These are phyloP conservation scores for Penstemon davidsonii DNA, from an alignment of 257 asterid species.

Conservation along the genomic window DNA sequence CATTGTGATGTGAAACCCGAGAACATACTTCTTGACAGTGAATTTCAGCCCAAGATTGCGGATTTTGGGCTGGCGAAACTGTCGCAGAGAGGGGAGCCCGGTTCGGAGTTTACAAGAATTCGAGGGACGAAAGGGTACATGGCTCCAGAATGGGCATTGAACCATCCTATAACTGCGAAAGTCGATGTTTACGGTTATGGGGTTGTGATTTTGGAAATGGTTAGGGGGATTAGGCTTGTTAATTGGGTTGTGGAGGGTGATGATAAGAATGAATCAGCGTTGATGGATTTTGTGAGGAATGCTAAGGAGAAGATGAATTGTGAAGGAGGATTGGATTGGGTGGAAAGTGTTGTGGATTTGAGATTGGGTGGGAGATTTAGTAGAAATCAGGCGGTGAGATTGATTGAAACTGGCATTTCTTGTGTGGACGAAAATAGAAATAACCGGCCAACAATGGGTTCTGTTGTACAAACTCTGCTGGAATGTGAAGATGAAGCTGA, in stretches of 20 bases:
- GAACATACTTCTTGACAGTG: constrained; percentile 54
- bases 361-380: constrained; percentile 54
- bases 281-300: constrained; percentile 33
- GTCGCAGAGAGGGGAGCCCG: constrained; percentile 46
- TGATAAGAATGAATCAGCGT: constrained; percentile 32
- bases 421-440: constrained; percentile 69
- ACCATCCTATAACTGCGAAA: constrained; percentile 51
- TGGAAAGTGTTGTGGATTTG: constrained; percentile 54
- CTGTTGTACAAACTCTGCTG: constrained; percentile 54
- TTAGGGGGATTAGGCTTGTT: constrained; percentile 52
- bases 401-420: constrained; percentile 46
- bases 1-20: constrained; percentile 72
- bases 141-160: constrained; percentile 66
- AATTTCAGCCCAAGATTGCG: constrained; percentile 52
- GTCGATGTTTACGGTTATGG: constrained; percentile 64
- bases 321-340: constrained; percentile 38
- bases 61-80: constrained; percentile 67
- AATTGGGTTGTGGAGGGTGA: constrained; percentile 45
- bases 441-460: constrained; percentile 67
- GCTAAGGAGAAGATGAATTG: constrained; percentile 27
- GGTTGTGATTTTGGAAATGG: constrained; percentile 52
- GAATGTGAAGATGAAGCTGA: constrained; percentile 41
- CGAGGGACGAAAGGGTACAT: constrained; percentile 67
- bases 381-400: constrained; percentile 43
- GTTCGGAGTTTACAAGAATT: constrained; percentile 44